phyloP scores from a whole-genome alignment of 345 rosid genomes.

The Populus ilicifolia region DNA sequence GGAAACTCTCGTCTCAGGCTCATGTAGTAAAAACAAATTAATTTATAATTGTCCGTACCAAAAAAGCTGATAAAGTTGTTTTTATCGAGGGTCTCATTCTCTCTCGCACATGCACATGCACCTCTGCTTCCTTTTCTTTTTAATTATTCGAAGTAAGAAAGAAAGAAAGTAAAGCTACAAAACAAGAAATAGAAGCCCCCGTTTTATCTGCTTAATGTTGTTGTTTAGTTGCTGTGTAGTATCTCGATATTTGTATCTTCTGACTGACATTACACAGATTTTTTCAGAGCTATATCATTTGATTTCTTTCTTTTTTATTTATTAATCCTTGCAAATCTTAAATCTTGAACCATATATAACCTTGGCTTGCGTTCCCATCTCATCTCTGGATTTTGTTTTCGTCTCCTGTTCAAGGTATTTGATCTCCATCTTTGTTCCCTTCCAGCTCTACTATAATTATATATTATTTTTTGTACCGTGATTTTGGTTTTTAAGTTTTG shows the following conservation, averaged over 20 bases:
- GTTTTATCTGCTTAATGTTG: conserved; percentile 9
- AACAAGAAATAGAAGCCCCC: conserved; percentile 36
- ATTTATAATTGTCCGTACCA: neutral
- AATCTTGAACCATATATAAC: conserved; percentile 26
- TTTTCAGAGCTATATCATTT: conserved; percentile 11
- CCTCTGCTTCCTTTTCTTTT: conserved; percentile 1
- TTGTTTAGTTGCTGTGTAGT: neutral
- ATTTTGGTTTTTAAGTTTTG: neutral
- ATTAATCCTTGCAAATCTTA: conserved; percentile 9
- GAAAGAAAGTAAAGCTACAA: neutral
- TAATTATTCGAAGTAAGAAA: neutral
- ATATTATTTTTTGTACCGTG: neutral
- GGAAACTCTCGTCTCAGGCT: conserved; percentile 24
- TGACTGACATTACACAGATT: conserved; percentile 38
- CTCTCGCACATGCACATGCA: conserved; percentile 21
- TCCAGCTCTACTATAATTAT: neutral
- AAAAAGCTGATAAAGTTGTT: conserved; percentile 34
- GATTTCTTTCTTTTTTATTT: neutral
- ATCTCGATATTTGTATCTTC: conserved; percentile 6
- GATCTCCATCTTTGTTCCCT: conserved; percentile 28
- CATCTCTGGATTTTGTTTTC: conserved; percentile 11
- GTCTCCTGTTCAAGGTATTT: conserved; percentile 36
- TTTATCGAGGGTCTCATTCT: neutral
- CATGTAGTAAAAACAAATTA: neutral
- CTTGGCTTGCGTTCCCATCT: conserved; percentile 16